Conservation (phyloP, 129 eudicot species). For the Escallonia herrerae region DNA sequence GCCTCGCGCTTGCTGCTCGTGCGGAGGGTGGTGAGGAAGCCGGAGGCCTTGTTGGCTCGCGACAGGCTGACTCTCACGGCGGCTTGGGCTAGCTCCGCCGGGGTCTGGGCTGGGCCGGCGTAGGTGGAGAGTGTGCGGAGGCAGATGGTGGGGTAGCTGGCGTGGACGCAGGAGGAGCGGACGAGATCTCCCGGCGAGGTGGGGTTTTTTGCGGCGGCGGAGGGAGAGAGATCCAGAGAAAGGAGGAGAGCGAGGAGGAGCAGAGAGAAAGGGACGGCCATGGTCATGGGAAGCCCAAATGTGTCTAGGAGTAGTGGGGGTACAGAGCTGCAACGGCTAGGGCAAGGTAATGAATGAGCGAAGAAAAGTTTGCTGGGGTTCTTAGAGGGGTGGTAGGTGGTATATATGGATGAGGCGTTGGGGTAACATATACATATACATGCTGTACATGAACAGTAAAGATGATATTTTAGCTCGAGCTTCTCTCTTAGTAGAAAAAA, state of each 20-base stretch:
- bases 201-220: conserved; percentile 8
- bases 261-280: conserved; percentile 22
- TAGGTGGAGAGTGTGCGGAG: conserved; percentile 53
- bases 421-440: too few species aligned
- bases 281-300: conserved; percentile 9
- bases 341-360: background rate
- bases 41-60: conserved; percentile 33
- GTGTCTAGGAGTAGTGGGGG: conserved; percentile 21
- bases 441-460: too few species aligned
- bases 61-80: conserved; percentile 66
- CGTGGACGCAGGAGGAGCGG: conserved; percentile 54
- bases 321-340: background rate
- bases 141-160: conserved; percentile 75
- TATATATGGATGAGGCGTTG: too few species aligned
- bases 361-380: too few species aligned
- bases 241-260: conserved; percentile 8
- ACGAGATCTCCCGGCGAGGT: conserved; percentile 29
- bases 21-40: conserved; percentile 28
- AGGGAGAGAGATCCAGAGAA: conserved; percentile 3
- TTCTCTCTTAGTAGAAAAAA: too few species aligned
- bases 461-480: too few species aligned
- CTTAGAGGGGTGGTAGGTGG: background rate
- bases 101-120: conserved; percentile 46
- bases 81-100: conserved; percentile 59
- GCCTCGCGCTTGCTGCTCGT: conserved; percentile 30